These are phyloP conservation scores for Hymenochaete sp. DNA, from an alignment of 1,284 basidiomycete genomes.

Conservation along the genomic window DNA sequence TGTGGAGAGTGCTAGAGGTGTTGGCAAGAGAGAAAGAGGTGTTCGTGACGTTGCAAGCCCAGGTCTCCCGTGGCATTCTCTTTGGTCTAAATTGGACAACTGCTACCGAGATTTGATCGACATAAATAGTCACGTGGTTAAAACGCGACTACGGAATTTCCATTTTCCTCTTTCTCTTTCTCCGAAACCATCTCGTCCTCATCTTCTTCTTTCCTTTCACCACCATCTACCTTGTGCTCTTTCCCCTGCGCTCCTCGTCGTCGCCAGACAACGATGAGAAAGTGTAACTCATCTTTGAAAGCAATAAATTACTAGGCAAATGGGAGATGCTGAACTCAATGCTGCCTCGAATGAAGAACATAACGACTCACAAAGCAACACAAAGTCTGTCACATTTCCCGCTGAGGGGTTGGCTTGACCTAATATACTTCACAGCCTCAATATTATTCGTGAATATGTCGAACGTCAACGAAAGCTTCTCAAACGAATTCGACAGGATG, in stretches of 20 bases:
- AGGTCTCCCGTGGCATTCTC: no score
- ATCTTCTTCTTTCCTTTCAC: not conserved
- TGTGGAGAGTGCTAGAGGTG: constrained; percentile 1
- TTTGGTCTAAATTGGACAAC: no score
- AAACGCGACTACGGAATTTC: no score
- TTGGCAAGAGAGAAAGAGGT: constrained; percentile 13
- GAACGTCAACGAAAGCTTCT: constrained; percentile 19
- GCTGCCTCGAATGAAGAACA: not conserved
- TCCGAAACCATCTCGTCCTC: not conserved
- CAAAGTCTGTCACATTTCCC: constrained; percentile 10
- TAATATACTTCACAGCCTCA: constrained; percentile 17
- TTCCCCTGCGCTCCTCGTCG: no score
- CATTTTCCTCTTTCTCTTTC: not conserved
- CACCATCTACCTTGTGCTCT: constrained; percentile 2
- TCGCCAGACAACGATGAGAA: no score
- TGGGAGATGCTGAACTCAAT: constrained; percentile 8
- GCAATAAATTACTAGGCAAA: constrained; percentile 3
- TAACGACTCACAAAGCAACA: constrained; percentile 6
- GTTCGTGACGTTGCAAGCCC: not conserved
- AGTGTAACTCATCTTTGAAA: no score
- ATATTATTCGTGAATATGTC: constrained; percentile 19
- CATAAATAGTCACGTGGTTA: no score
- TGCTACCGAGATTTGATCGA: no score
- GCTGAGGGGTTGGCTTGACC: not conserved
- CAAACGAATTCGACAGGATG: constrained; percentile 18